These are phyloP conservation scores for Xylaria palmicola DNA, from an alignment of 495 filamentous ascomycete genomes.

Conservation along the genomic window DNA sequence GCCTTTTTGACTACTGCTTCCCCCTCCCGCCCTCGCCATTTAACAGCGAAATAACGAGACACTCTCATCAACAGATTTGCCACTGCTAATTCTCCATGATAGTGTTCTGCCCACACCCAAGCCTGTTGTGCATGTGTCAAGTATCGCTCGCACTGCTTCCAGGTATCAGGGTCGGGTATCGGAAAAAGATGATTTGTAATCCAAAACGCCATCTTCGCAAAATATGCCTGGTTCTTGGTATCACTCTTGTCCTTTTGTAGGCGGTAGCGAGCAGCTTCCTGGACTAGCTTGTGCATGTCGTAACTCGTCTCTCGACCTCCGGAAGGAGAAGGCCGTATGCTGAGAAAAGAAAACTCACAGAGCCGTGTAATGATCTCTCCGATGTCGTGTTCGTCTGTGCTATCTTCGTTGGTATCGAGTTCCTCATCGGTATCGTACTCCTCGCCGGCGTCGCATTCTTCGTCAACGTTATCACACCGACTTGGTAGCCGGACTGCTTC, in stretches of 20 bases:
- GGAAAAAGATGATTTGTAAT: constrained; percentile 17
- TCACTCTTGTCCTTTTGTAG: background rate
- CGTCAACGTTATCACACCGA: no score
- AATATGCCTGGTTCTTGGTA: constrained; percentile 13
- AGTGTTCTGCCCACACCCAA: constrained; percentile 17
- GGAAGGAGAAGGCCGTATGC: background rate
- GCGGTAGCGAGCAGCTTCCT: constrained; percentile 24
- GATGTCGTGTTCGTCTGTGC: background rate
- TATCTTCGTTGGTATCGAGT: background rate
- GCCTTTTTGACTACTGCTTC: background rate
- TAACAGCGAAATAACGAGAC: background rate
- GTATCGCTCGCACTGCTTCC: constrained; percentile 21
- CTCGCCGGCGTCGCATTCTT: no score
- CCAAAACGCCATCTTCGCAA: constrained; percentile 17
- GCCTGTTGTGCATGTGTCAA: constrained; percentile 13
- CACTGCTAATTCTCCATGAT: constrained; percentile 9
- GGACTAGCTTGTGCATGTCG: constrained; percentile 29
- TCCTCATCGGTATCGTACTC: background rate
- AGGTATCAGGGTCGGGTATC: constrained; percentile 8
- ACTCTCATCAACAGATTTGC: background rate
- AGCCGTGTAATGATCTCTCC: background rate
- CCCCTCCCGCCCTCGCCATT: background rate
- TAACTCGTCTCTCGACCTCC: background rate
- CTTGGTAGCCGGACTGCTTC: background rate
- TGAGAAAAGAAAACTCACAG: constrained; percentile 5